Evolutionary conservation across 225 moss, liverwort and hornwort genomes (phyloP).

Genomic region (Sphagnum contortum): DNA sequence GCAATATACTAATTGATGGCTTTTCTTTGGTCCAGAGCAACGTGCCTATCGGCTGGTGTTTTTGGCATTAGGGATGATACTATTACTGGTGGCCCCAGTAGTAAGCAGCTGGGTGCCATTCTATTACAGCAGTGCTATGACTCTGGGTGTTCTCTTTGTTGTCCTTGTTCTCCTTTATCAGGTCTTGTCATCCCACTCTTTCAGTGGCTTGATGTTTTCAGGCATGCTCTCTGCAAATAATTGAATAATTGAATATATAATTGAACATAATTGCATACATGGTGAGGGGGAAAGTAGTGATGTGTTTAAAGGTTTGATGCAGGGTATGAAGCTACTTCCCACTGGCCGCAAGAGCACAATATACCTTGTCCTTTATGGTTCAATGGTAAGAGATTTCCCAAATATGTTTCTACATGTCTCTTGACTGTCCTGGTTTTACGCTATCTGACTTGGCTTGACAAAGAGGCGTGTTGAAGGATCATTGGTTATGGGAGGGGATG

Average conservation of each 20-base stretch:
- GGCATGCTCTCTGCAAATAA: no score
- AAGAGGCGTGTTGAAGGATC: no score
- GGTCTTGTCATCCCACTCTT: conserved; percentile 13
- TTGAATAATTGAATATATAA: no score
- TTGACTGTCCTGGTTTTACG: no score
- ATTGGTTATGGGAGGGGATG: neutral
- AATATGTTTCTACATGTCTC: no score
- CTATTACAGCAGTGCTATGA: conserved; percentile 55
- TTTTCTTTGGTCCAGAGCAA: conserved; percentile 14
- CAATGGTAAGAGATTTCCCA: conserved; percentile 37
- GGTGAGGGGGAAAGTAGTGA: no score
- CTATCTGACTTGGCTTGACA: no score
- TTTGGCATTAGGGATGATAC: conserved; percentile 18
- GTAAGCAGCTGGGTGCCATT: conserved; percentile 57
- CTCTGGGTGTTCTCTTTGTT: conserved; percentile 35
- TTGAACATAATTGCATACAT: no score
- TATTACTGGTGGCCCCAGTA: conserved; percentile 39
- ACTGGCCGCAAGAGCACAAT: conserved; percentile 92
- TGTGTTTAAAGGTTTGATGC: neutral
- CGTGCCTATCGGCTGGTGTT: conserved; percentile 27
- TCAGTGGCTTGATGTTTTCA: no score
- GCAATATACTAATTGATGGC: no score
- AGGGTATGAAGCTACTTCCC: conserved; percentile 89
- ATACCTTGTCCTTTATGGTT: conserved; percentile 77
- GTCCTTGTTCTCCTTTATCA: conserved; percentile 44